Evolutionary conservation across 805 yeast species (phyloP).

Genomic region (Kuraishia piskuri): DNA sequence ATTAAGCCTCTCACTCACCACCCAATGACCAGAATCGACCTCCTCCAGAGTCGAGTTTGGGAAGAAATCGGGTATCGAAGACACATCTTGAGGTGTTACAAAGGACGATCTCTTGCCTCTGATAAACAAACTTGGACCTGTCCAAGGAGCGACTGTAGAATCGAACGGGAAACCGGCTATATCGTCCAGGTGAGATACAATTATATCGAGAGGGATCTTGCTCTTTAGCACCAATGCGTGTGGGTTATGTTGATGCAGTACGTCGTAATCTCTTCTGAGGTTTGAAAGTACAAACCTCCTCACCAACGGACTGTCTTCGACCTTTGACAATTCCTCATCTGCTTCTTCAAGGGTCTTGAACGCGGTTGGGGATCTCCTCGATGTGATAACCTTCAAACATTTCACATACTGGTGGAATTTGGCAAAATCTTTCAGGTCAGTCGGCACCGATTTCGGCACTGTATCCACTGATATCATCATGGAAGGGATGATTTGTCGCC

Average conservation of each 20-base stretch:
- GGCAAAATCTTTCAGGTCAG: slow-evolving; percentile 16
- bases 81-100: slow-evolving; percentile 75
- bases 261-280: slow-evolving; percentile 30
- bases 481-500: slow-evolving; percentile 51
- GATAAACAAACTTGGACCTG: slow-evolving; percentile 69
- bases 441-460: slow-evolving; percentile 41
- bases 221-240: slow-evolving; percentile 25
- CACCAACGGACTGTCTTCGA: slow-evolving; percentile 50
- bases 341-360: slow-evolving; percentile 43
- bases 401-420: slow-evolving; percentile 17
- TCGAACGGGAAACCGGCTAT: slow-evolving; percentile 55
- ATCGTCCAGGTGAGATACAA: slow-evolving; percentile 45
- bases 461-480: slow-evolving; percentile 72
- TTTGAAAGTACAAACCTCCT: slow-evolving; percentile 73
- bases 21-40: slow-evolving; percentile 86
- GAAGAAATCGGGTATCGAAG: slow-evolving; percentile 66
- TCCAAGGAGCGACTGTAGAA: slow-evolving; percentile 42
- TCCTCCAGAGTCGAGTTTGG: slow-evolving; percentile 71
- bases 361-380: slow-evolving; percentile 3
- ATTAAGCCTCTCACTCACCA: slow-evolving; percentile 72
- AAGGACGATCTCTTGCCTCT: slow-evolving; percentile 72
- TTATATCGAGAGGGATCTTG: slow-evolving; percentile 58
- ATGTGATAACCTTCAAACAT: slow-evolving; percentile 4
- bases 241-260: slow-evolving; percentile 11
- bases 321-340: slow-evolving; percentile 45